Conservation (phyloP, 495 filamentous ascomycete genomes). For the Xylaria curta region DNA sequence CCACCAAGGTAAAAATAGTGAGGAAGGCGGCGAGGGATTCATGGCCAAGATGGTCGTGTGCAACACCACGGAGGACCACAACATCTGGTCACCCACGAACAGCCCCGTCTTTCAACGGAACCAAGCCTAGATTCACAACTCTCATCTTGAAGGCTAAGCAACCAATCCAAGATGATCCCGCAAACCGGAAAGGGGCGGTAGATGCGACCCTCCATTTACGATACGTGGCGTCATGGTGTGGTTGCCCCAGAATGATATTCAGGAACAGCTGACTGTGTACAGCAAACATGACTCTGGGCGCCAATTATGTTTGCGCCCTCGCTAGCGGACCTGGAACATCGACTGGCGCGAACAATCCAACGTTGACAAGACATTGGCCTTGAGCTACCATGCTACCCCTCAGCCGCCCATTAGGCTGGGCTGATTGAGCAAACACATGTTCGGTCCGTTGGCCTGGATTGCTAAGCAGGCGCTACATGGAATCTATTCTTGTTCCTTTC, state of each 20-base stretch:
- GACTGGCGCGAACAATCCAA: slow-evolving; percentile 3
- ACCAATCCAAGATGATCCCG: slow-evolving; percentile 11
- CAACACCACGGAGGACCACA: slow-evolving; percentile 13
- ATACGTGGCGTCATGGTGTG: slow-evolving; percentile 25
- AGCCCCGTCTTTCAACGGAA: slow-evolving; percentile 12
- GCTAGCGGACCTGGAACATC: not conserved
- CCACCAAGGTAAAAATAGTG: not conserved
- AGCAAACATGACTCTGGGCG: slow-evolving; percentile 8
- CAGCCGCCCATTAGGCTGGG: not conserved
- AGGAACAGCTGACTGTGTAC: slow-evolving; percentile 19
- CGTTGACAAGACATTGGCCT: not conserved
- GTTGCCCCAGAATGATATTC: slow-evolving; percentile 21
- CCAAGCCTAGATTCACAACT: not conserved
- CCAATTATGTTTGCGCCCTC: not conserved
- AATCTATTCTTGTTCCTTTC: not conserved
- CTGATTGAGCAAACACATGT: slow-evolving; percentile 7
- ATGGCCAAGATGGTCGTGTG: not conserved
- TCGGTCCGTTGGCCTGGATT: slow-evolving; percentile 11
- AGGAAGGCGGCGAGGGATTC: not conserved
- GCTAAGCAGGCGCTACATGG: slow-evolving; percentile 7
- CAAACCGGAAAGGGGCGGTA: slow-evolving; percentile 8
- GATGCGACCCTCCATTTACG: slow-evolving; percentile 25
- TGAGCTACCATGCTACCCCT: not conserved
- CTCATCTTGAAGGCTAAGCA: slow-evolving; percentile 20
- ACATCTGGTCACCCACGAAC: slow-evolving; percentile 1